phyloP scores from a whole-genome alignment of 2,329 filamentous ascomycete genomes.

The Tolypocladium tundrense region DNA sequence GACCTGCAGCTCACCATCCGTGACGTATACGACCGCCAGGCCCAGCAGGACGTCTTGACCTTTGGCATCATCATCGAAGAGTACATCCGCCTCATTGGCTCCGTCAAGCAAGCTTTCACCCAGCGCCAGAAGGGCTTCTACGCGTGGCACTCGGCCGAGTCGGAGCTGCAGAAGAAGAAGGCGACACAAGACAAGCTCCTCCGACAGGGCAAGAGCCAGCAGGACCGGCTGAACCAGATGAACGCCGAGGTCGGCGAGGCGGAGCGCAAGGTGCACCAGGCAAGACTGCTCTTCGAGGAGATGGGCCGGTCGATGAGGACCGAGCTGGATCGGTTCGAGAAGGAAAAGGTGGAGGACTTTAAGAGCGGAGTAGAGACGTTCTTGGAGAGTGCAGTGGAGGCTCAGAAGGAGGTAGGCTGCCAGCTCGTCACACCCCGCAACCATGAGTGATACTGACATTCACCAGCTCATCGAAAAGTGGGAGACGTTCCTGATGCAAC shows the following conservation, averaged over 20 bases:
- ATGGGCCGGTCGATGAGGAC: slow-evolving; percentile 89
- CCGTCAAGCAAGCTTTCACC: slow-evolving; percentile 83
- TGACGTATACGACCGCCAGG: slow-evolving; percentile 92
- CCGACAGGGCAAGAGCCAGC: slow-evolving; percentile 87
- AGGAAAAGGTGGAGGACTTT: slow-evolving; percentile 97
- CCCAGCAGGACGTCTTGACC: slow-evolving; percentile 91
- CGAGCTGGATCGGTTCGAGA: slow-evolving; percentile 89
- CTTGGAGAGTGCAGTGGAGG: slow-evolving; percentile 90
- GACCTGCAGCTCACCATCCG: slow-evolving; percentile 89
- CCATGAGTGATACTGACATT: slow-evolving; percentile 11
- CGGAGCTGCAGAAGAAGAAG: slow-evolving; percentile 84
- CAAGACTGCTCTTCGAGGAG: slow-evolving; percentile 84
- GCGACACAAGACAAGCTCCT: slow-evolving; percentile 87
- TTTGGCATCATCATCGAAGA: slow-evolving; percentile 97
- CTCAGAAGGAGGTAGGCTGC: slow-evolving; percentile 81
- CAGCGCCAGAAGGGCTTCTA: slow-evolving; percentile 95
- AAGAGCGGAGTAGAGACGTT: slow-evolving; percentile 98
- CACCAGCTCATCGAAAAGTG: slow-evolving; percentile 68
- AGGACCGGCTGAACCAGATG: slow-evolving; percentile 87
- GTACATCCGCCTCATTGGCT: slow-evolving; percentile 92
- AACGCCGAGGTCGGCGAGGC: slow-evolving; percentile 90
- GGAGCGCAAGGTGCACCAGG: slow-evolving; percentile 86
- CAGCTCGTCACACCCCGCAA: not conserved
- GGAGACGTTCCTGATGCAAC: slow-evolving; percentile 95
- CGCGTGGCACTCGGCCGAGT: slow-evolving; percentile 84